Evolutionary conservation across 306 rosid species (phyloP), one percentile per base, ranked within the genome.

Genomic region (Calophaca sinica): DNA sequence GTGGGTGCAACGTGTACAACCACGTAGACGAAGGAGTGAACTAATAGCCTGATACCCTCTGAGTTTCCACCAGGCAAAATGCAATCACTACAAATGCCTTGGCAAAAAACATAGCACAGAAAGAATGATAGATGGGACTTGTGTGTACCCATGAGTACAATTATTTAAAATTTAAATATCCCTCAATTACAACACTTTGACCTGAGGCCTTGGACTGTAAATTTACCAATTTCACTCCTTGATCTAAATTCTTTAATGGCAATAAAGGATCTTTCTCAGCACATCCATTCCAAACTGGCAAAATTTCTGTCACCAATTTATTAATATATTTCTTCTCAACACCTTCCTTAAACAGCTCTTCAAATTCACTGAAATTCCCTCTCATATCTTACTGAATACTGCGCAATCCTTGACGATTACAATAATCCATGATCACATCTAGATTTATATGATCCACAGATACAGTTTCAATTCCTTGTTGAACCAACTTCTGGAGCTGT

Each of bases 371-470:
- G 7, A 73, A 62, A 44, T 58, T 68, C 33, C 87, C 96, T 55
- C 89, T 87, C 66, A 87, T 38, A 75, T 94, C 98, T 69, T 90
- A 75, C 77, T 91, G 61, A 33, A 91, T 87, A 52, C 91, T 88
- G 83, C 93, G 88, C 57, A 89, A 74, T 68, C 96, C 94, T 87
- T 79, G 97, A 48, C 71, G 26, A 68, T 84, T 62, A 63, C 97
- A 89, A 62, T 89, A 88, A 65, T 91, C 93, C 75, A 90, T 53
- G 50, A 94, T 86, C 60, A 41, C 82, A 14, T 83, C 86, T 35
- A 89, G 82, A 79, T 70, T 91, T 70, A 94, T 68, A 59, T 28
- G 69, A 81, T 94, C 91, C 79, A 78, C 2, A 68, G 67, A 80
- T 44, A 91, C 89, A 1, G 57, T 85, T 85, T 91, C 93, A 53